Evolutionary conservation across 768 basidiomycete genomes (phyloP), one percentile per base, ranked within the genome.

Genomic region (Suillus spraguei): DNA sequence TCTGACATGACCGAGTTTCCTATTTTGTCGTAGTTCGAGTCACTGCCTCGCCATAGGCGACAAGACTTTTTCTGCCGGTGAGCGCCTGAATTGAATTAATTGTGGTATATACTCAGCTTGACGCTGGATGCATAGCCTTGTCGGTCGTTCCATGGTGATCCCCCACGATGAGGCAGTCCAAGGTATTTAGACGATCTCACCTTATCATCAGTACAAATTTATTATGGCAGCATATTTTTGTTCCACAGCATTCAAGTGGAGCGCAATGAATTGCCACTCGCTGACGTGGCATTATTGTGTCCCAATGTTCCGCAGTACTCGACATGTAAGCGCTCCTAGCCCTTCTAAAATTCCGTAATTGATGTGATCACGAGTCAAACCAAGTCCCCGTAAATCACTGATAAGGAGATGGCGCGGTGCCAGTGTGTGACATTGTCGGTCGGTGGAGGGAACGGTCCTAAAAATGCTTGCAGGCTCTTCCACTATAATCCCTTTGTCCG

Each of bases 271-370:
- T 17, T 46, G n/a, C 4, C 44, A n/a, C 44, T 46, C 22, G 49
- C 24, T 36, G 54, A 55, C 36, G 36, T 53, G 52, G 32, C 32
- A 33, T 4, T 33, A 13, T 5, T 6, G 1, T 53, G 6, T 17
- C n/a, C 36, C n/a, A 22, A 22, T 55, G 13, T 32, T 54, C 36
- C 55, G 55, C 55, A 58, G 59, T 60, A 22, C 52, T 52, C 20
- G 6, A 16, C 24, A 35, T 2, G 35, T 55, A 55, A 17, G 22
- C 55, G 55, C 53, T 36, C 35, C 35, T 54, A 54, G 20, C 14
- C 55, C 24, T 28, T 39, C 4, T 47, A 16, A 24, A 10, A 56
- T 39, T 38, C 24, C 55, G 55, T 56, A 56, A 56, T 24, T 56
- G 38, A 56, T 56, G 4, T 38, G 36, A 56, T 56, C 38, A 56